Evolutionary conservation across 169 alveolate genomes (phyloP), one percentile per base, ranked within the genome.

Genomic region (Plasmodium gallinaceum): DNA sequence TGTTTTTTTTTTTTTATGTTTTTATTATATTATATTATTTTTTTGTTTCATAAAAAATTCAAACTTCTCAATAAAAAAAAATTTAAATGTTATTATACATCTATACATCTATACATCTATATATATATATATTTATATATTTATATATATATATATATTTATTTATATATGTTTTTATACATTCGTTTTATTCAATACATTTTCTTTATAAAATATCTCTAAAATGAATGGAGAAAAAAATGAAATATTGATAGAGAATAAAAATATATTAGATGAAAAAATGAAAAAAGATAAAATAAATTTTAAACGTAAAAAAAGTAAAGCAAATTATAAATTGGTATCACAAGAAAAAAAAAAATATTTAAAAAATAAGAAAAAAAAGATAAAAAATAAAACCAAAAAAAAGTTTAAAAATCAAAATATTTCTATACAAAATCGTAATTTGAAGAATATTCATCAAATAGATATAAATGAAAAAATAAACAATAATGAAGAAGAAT

Each of bases 261-360:
- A 57, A 7, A 42, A 51, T 26, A 9, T 26, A 60, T 61, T 22
- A 14, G 42, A 7, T 58, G 61, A 61, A 18, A 65, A 74, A 43
- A 46, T 10, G 1, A 6, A 39, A 48, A 74, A 74, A 37, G n/a
- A 14, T 18, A 74, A 74, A 58, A 18, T 48, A 37, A 32, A 46
- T 42, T 18, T n/a, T 46, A 74, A 64, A 60, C 71, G 72, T 48
- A 74, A 74, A 74, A 74, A 74, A 60, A 65, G n/a, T 14, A 60
- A 51, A 58, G 7, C 9, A 32, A 8, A 58, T 42, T 8, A 74
- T 54, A 74, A 60, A 74, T 8, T 61, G 22, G 60, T 39, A 42
- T 60, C 88, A 16, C 51, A 74, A 16, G 88, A 74, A 48, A 74
- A 74, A 32, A 74, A 74, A 74, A 74, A 74, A 60, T 16, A 43